Conservation (phyloP, 768 basidiomycete genomes). For the Russula ochroleuca region DNA sequence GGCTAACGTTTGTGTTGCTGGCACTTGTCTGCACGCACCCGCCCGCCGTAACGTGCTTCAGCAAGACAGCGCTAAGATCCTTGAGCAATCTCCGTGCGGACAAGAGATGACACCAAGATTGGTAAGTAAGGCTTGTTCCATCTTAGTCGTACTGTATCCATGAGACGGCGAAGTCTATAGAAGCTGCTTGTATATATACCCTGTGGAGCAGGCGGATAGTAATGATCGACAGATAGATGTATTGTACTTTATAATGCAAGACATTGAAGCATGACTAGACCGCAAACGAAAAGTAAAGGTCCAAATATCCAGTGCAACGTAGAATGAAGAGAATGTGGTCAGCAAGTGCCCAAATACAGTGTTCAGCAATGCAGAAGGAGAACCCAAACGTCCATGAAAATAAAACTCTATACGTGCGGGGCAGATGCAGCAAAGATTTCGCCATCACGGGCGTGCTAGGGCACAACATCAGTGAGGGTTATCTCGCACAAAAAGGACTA, state of each 20-base stretch:
- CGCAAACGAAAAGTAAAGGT: conserved; percentile 5
- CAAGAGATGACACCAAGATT: background rate
- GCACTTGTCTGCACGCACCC: too few relatives aligned
- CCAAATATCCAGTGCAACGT: conserved; percentile 11
- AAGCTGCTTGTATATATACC: conserved; percentile 10
- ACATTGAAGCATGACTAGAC: conserved; percentile 22
- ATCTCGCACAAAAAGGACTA: background rate
- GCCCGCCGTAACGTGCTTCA: too few relatives aligned
- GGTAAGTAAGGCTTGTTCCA: background rate
- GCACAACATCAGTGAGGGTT: background rate
- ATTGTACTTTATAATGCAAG: conserved; percentile 22
- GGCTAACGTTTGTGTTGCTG: too few relatives aligned
- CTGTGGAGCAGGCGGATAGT: conserved; percentile 1
- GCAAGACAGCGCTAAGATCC: too few relatives aligned
- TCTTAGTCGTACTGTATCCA: background rate
- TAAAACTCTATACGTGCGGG: conserved; percentile 22
- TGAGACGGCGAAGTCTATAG: background rate
- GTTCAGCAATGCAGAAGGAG: conserved; percentile 13
- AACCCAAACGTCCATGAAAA: conserved; percentile 15
- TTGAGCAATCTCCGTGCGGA: too few relatives aligned
- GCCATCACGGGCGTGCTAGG: conserved; percentile 32
- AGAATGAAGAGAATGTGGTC: conserved; percentile 22
- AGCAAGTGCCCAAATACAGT: conserved; percentile 27
- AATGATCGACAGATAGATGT: conserved; percentile 2
- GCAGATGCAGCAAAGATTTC: conserved; percentile 23